Conservation (phyloP, 352 stramenopile genomes). For the Phytophthora pinifolia region DNA sequence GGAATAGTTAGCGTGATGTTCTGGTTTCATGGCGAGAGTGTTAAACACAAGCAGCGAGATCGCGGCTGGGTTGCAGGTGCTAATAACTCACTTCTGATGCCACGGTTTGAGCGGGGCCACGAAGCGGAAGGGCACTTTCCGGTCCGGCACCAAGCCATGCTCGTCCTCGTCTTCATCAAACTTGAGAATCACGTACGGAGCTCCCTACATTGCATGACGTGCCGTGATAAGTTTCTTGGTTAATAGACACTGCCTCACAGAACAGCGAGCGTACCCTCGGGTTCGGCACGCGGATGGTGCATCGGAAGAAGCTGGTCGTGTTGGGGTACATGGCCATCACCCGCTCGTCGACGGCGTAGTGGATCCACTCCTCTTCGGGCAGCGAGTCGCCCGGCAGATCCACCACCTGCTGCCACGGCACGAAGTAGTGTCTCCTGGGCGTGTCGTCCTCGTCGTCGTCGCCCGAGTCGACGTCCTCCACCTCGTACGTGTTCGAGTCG, state of each 20-base stretch:
- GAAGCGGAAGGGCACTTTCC: slow-evolving; percentile 94
- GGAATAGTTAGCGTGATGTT: slow-evolving; percentile 11
- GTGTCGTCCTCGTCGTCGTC: slow-evolving; percentile 81
- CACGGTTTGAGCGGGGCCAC: slow-evolving; percentile 84
- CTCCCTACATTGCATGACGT: slow-evolving; percentile 34
- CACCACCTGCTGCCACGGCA: slow-evolving; percentile 84
- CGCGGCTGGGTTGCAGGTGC: no score
- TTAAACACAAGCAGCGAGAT: background rate
- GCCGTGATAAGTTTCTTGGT: no score
- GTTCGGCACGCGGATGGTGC: slow-evolving; percentile 90
- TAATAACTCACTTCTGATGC: slow-evolving; percentile 47
- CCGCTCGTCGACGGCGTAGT: slow-evolving; percentile 84
- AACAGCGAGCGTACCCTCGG: slow-evolving; percentile 50
- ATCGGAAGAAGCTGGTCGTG: slow-evolving; percentile 97
- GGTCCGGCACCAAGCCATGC: slow-evolving; percentile 88
- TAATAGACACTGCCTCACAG: background rate
- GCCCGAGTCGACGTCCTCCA: slow-evolving; percentile 92
- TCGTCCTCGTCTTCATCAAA: slow-evolving; percentile 98
- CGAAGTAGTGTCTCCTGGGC: slow-evolving; percentile 58
- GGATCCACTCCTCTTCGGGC: slow-evolving; percentile 70
- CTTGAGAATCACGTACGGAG: slow-evolving; percentile 95
- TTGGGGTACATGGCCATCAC: slow-evolving; percentile 98
- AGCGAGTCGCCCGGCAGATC: slow-evolving; percentile 85
- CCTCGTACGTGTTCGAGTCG: slow-evolving; percentile 93
- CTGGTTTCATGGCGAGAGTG: background rate